Conservation (phyloP, 495 filamentous ascomycete genomes). For the Penicillium argentinense region DNA sequence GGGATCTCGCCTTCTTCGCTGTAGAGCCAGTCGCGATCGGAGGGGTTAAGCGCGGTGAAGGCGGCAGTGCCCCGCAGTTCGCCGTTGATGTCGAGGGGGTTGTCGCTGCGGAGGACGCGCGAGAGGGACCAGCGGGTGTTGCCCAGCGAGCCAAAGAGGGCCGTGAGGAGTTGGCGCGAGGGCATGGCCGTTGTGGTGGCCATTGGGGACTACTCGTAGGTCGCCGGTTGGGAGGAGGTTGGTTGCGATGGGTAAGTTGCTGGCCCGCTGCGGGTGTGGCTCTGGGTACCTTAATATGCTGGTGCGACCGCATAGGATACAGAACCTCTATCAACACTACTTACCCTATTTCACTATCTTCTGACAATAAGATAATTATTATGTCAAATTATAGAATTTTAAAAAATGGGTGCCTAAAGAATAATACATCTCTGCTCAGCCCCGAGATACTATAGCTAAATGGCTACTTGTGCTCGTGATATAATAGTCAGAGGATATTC, state of each 20-base stretch:
- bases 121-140: conserved; percentile 36
- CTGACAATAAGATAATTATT: no score
- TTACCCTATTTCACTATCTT: no score
- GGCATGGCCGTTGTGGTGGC: conserved; percentile 12
- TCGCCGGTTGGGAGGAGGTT: neutral
- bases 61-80: conserved; percentile 41
- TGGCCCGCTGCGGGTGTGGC: no score
- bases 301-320: no score
- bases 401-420: no score
- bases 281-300: no score
- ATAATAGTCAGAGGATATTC: no score
- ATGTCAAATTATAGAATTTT: no score
- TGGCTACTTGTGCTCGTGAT: no score
- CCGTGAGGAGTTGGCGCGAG: conserved; percentile 20
- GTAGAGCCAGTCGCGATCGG: conserved; percentile 40
- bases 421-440: no score
- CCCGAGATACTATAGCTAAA: no score
- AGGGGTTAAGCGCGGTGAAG: conserved; percentile 30
- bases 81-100: conserved; percentile 43
- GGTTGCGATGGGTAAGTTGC: neutral
- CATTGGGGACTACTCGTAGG: neutral
- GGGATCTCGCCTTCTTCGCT: conserved; percentile 47
- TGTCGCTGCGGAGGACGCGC: conserved; percentile 44
- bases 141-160: conserved; percentile 35
- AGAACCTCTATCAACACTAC: no score